Conservation (phyloP, 805 yeast genomes). For the Phaffomyces thermotolerans region DNA sequence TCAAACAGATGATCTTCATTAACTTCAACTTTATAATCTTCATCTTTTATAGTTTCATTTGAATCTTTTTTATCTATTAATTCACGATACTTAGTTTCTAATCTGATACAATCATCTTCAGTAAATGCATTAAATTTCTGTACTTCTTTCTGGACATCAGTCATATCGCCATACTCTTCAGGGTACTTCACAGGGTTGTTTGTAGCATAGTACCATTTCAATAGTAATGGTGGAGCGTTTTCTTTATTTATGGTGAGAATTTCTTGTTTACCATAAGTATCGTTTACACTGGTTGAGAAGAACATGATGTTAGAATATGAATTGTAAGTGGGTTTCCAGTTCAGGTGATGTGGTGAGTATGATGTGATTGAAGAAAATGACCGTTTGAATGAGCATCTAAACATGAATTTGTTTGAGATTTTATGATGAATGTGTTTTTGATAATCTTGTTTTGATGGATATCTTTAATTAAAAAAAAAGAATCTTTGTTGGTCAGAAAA, state of each 20-base stretch:
- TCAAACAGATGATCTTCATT: slow-evolving; percentile 75
- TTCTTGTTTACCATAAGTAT: not conserved
- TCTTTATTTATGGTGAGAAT: not conserved
- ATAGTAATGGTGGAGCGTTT: slow-evolving; percentile 12
- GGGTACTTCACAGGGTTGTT: slow-evolving; percentile 73
- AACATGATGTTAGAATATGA: not conserved
- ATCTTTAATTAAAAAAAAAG: too few species aligned
- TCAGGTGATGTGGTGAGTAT: too few species aligned
- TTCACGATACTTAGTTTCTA: slow-evolving; percentile 39
- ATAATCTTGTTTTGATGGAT: too few species aligned
- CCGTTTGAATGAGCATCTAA: not conserved
- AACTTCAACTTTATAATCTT: slow-evolving; percentile 31
- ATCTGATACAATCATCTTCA: slow-evolving; percentile 46
- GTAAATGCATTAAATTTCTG: slow-evolving; percentile 61
- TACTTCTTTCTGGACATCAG: slow-evolving; percentile 34
- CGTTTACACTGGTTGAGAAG: not conserved
- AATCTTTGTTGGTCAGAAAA: too few species aligned
- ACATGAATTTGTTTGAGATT: not conserved
- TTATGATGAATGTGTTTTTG: too few species aligned
- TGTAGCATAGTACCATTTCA: slow-evolving; percentile 76
- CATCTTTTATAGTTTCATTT: not conserved
- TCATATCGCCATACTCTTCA: slow-evolving; percentile 42
- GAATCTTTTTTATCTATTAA: not conserved
- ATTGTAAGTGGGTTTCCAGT: too few species aligned
- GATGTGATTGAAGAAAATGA: not conserved